A percentile compares a stretch with the other conserved stretches of the same genome.
These are phyloP conservation scores for Colletotrichum sp. DNA, from an alignment of 2,329 filamentous ascomycete species.

Conservation along the genomic window DNA sequence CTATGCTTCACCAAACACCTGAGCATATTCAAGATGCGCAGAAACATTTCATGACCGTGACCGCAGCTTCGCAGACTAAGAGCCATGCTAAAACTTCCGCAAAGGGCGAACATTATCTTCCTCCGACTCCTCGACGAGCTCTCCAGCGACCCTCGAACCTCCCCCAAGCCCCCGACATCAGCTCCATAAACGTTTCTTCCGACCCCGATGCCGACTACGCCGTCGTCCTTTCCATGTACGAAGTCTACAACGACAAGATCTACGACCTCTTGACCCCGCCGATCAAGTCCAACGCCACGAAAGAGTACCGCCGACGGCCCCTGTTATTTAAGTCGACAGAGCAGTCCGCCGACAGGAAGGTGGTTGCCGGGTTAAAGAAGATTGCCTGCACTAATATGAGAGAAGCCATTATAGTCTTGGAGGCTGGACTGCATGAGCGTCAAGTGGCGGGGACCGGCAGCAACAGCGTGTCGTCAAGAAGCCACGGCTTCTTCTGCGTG, in stretches of 20 bases:
- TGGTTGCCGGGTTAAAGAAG: constrained; percentile 91
- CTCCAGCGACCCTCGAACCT: constrained; percentile 73
- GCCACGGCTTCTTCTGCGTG: constrained; percentile 94
- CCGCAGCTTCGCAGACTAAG: constrained; percentile 36
- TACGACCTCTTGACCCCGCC: constrained; percentile 84
- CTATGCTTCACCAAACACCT: neutral
- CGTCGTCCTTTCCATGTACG: constrained; percentile 95
- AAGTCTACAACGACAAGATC: constrained; percentile 98
- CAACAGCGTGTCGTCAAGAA: constrained; percentile 90
- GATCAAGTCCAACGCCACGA: constrained; percentile 63
- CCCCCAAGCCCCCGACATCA: constrained; percentile 76
- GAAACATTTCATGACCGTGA: constrained; percentile 35
- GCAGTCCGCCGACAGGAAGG: constrained; percentile 85
- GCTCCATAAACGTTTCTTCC: constrained; percentile 68
- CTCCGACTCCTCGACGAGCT: constrained; percentile 63
- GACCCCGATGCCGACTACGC: constrained; percentile 80
- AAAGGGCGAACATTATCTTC: constrained; percentile 57
- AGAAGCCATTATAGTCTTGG: constrained; percentile 88
- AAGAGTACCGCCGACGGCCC: constrained; percentile 76
- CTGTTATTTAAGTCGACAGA: constrained; percentile 94
- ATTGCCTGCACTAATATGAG: constrained; percentile 81
- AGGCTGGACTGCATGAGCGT: constrained; percentile 86
- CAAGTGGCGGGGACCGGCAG: constrained; percentile 89
- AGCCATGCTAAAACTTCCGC: constrained; percentile 48
- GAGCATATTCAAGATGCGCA: neutral